Evolutionary conservation across 2,329 filamentous ascomycete species (phyloP).

Genomic region (Scolecobasidium constrictum): DNA sequence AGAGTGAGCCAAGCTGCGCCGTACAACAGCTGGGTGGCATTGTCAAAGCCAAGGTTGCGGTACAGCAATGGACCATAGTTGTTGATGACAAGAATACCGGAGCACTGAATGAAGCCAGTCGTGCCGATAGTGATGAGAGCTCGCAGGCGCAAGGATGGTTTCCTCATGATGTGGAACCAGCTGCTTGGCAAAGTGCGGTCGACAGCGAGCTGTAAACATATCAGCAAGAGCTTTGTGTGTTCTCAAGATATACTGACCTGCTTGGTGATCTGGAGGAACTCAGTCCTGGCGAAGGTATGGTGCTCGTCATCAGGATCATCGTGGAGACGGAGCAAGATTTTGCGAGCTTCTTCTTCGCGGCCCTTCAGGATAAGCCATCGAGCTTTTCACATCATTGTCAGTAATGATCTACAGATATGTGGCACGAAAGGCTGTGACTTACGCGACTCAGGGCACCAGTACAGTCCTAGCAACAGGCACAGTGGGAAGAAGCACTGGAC

Average conservation of each 20-base stretch:
- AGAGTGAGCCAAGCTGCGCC: slow-evolving; percentile 20
- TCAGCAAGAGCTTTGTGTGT: slow-evolving; percentile 16
- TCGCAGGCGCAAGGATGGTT: slow-evolving; percentile 18
- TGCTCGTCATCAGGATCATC: slow-evolving; percentile 13
- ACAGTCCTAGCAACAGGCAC: slow-evolving; percentile 11
- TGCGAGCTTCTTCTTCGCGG: slow-evolving; percentile 32
- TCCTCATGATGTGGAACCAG: slow-evolving; percentile 18
- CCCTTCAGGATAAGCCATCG: slow-evolving; percentile 47
- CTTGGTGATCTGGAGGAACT: slow-evolving; percentile 20
- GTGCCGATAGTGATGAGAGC: slow-evolving; percentile 17
- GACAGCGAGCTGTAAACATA: slow-evolving; percentile 17
- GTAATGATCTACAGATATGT: too few species aligned
- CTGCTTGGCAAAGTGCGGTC: slow-evolving; percentile 16
- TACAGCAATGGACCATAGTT: slow-evolving; percentile 19
- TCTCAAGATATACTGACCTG: slow-evolving; percentile 13
- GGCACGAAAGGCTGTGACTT: slow-evolving; percentile 14
- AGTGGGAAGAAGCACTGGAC: slow-evolving; percentile 14
- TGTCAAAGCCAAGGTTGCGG: slow-evolving; percentile 18
- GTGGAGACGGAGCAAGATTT: slow-evolving; percentile 12
- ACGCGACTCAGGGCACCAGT: slow-evolving; percentile 17
- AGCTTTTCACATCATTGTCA: slow-evolving; percentile 40
- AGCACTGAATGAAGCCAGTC: slow-evolving; percentile 20
- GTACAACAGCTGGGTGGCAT: slow-evolving; percentile 18
- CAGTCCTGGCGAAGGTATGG: slow-evolving; percentile 15
- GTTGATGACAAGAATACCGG: slow-evolving; percentile 13